Evolutionary conservation across 768 basidiomycete species (phyloP).

Genomic region (Paxillus rubicundulus): DNA sequence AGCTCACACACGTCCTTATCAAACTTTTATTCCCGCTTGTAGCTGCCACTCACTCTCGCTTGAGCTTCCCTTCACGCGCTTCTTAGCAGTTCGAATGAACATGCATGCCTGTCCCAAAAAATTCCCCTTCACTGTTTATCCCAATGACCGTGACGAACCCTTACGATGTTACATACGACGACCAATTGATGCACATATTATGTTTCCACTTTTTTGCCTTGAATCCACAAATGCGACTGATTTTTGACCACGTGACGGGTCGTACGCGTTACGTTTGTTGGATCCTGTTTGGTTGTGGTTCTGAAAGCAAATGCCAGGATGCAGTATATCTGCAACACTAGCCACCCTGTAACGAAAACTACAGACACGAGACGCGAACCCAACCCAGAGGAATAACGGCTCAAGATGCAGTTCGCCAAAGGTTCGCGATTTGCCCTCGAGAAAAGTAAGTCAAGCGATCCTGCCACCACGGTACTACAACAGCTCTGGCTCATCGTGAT

Average conservation of each 20-base stretch:
- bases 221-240: conserved; percentile 11
- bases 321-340: not conserved
- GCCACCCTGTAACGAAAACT: not conserved
- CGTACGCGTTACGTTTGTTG: conserved; percentile 19
- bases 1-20: conserved; percentile 6
- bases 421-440: conserved; percentile 45
- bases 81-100: too few species aligned
- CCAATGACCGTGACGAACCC: conserved; percentile 25
- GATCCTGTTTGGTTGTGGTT: conserved; percentile 17
- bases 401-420: conserved; percentile 42
- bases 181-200: conserved; percentile 20
- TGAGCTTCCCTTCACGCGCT: not conserved
- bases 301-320: too few species aligned
- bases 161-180: conserved; percentile 29
- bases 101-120: too few species aligned
- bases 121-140: conserved; percentile 6
- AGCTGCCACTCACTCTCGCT: not conserved
- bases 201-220: too few species aligned
- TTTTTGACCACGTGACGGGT: conserved; percentile 21
- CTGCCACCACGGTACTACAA: too few species aligned
- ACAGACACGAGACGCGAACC: not conserved
- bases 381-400: not conserved
- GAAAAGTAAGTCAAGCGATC: conserved; percentile 25
- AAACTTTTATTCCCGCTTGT: not conserved
- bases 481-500: not conserved